Conservation (phyloP, 345 rosid genomes). For the Clausena lansium region DNA sequence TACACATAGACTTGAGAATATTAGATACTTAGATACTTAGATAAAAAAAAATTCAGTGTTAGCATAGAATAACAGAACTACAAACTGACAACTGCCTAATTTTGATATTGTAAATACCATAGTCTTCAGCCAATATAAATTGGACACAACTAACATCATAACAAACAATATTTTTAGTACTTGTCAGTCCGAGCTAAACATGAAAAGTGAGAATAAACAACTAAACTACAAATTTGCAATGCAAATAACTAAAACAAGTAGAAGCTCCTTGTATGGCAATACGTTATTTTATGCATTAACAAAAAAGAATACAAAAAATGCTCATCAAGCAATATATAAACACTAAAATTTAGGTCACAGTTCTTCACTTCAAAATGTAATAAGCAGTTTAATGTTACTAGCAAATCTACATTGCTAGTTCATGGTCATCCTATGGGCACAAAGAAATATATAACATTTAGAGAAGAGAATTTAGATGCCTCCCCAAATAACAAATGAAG, state of each 20-base stretch:
- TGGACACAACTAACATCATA: not conserved
- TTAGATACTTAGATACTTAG: conserved; percentile 13
- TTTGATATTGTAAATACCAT: not conserved
- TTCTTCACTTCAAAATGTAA: not conserved
- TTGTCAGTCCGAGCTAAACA: not conserved
- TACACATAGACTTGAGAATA: conserved; percentile 18
- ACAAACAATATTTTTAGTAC: too few species aligned
- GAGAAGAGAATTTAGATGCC: not conserved
- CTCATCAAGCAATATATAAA: not conserved
- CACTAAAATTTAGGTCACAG: not conserved
- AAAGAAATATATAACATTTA: not conserved
- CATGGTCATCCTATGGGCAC: not conserved
- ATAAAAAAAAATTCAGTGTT: not conserved
- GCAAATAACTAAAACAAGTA: not conserved
- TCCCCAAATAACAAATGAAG: not conserved
- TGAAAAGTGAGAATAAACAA: not conserved
- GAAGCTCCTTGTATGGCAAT: not conserved
- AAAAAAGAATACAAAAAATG: too few species aligned
- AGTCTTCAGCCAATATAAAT: not conserved
- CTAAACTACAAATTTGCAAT: not conserved
- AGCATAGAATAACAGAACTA: not conserved
- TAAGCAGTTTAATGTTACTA: not conserved
- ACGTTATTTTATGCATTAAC: not conserved
- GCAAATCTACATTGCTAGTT: not conserved
- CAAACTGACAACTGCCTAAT: not conserved